These are phyloP conservation scores for Aspergillus fischeri DNA, from an alignment of 2,329 filamentous ascomycete genomes.

Conservation along the genomic window DNA sequence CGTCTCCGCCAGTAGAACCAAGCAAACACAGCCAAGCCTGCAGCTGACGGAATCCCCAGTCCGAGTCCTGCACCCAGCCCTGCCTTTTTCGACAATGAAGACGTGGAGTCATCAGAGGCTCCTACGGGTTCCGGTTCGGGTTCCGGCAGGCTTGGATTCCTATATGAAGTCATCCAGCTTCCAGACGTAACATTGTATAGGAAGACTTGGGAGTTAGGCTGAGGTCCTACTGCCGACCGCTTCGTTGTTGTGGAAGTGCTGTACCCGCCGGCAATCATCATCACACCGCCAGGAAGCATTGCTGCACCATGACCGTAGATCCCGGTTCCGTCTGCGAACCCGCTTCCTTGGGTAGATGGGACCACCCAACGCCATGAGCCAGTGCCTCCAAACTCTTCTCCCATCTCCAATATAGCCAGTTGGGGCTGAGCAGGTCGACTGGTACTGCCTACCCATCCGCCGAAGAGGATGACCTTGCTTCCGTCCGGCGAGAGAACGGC, in stretches of 20 bases:
- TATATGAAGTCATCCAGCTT: slow-evolving; percentile 56
- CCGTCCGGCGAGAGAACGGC: slow-evolving; percentile 78
- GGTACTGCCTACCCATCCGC: slow-evolving; percentile 88
- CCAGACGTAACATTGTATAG: slow-evolving; percentile 61
- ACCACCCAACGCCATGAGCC: slow-evolving; percentile 43
- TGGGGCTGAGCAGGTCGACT: slow-evolving; percentile 74
- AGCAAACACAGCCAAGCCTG: slow-evolving; percentile 46
- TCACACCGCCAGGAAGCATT: slow-evolving; percentile 58
- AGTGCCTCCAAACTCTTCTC: slow-evolving; percentile 62
- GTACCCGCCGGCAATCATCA: slow-evolving; percentile 61
- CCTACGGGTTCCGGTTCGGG: slow-evolving; percentile 11
- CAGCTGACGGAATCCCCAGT: slow-evolving; percentile 54
- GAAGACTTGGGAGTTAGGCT: slow-evolving; percentile 45
- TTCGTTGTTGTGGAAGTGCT: slow-evolving; percentile 44
- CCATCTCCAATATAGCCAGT: slow-evolving; percentile 71
- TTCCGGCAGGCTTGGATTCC: slow-evolving; percentile 38
- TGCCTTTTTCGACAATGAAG: slow-evolving; percentile 43
- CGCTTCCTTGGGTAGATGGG: slow-evolving; percentile 36
- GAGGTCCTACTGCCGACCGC: slow-evolving; percentile 27
- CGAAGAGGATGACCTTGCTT: slow-evolving; percentile 69
- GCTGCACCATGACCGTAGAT: slow-evolving; percentile 60
- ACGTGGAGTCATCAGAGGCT: slow-evolving; percentile 10
- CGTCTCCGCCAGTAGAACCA: slow-evolving; percentile 51
- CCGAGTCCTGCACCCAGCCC: slow-evolving; percentile 64
- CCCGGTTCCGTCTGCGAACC: slow-evolving; percentile 43